Conservation (phyloP, 1,284 basidiomycete genomes). For the Tremellales sp. region DNA sequence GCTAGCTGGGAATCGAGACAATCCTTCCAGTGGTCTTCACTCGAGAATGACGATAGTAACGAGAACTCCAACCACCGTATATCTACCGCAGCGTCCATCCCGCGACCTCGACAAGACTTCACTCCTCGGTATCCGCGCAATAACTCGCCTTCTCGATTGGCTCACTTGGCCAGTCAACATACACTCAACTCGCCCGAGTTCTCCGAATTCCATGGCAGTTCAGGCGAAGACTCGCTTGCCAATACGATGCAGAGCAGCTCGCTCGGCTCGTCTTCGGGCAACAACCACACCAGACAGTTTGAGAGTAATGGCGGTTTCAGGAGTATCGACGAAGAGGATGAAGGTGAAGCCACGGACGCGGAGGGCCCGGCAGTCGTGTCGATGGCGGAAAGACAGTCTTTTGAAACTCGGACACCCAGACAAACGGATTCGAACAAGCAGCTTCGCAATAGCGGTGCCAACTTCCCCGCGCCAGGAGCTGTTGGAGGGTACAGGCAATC, state of each 20-base stretch:
- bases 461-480: slow-evolving; percentile 8
- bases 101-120: slow-evolving; percentile 44
- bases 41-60: slow-evolving; percentile 29
- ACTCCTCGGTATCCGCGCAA: slow-evolving; percentile 45
- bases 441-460: slow-evolving; percentile 15
- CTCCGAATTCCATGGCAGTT: slow-evolving; percentile 8
- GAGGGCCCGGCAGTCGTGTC: slow-evolving; percentile 37
- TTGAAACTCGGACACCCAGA: slow-evolving; percentile 35
- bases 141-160: slow-evolving; percentile 30
- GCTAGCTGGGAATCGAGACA: slow-evolving; percentile 45
- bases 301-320: slow-evolving; percentile 32
- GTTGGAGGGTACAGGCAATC: slow-evolving; percentile 1
- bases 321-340: slow-evolving; percentile 40
- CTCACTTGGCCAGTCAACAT: slow-evolving; percentile 27
- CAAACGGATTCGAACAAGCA: slow-evolving; percentile 13
- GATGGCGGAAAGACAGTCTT: slow-evolving; percentile 36
- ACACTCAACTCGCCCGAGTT: slow-evolving; percentile 29
- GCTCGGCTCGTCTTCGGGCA: slow-evolving; percentile 17
- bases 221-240: slow-evolving; percentile 1
- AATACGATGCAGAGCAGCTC: slow-evolving; percentile 10
- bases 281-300: slow-evolving; percentile 9
- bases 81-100: slow-evolving; percentile 31
- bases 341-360: slow-evolving; percentile 23
- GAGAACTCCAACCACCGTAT: slow-evolving; percentile 23
- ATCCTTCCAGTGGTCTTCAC: slow-evolving; percentile 47